Conservation (phyloP, 306 rosid genomes). For the Ziziphus jujuba region DNA sequence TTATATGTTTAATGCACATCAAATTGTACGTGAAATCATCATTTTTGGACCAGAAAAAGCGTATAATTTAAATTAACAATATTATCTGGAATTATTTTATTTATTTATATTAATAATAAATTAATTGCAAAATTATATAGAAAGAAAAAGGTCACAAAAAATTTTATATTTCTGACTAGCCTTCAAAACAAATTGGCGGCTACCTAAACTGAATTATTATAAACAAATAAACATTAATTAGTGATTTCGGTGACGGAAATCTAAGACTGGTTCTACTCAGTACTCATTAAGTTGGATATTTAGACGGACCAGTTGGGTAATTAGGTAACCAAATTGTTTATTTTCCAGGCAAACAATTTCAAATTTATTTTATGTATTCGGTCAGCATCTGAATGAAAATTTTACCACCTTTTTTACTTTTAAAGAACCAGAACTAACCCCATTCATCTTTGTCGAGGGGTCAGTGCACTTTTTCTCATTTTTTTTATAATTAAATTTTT, state of each 20-base stretch:
- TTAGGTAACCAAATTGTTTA: slow-evolving; percentile 19
- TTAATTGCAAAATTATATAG: background rate
- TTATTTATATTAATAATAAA: no score
- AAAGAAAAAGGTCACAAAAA: background rate
- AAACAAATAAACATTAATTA: background rate
- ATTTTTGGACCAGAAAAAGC: background rate
- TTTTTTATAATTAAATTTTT: no score
- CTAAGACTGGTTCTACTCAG: background rate
- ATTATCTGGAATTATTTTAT: background rate
- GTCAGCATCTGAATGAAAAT: background rate
- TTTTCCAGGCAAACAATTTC: background rate
- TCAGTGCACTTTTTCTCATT: background rate
- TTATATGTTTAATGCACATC: slow-evolving; percentile 15
- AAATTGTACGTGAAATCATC: slow-evolving; percentile 19
- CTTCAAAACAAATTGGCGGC: background rate
- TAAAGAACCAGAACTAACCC: background rate
- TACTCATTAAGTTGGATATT: background rate
- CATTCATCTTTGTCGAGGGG: background rate
- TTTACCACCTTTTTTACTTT: background rate
- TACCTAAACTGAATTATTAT: background rate
- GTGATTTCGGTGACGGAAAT: slow-evolving; percentile 7
- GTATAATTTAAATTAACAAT: slow-evolving; percentile 3
- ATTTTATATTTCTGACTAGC: background rate
- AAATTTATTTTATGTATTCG: background rate
- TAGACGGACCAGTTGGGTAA: background rate